Evolutionary conservation across 345 rosid genomes (phyloP).

Genomic region (Eucalyptus decipiens): DNA sequence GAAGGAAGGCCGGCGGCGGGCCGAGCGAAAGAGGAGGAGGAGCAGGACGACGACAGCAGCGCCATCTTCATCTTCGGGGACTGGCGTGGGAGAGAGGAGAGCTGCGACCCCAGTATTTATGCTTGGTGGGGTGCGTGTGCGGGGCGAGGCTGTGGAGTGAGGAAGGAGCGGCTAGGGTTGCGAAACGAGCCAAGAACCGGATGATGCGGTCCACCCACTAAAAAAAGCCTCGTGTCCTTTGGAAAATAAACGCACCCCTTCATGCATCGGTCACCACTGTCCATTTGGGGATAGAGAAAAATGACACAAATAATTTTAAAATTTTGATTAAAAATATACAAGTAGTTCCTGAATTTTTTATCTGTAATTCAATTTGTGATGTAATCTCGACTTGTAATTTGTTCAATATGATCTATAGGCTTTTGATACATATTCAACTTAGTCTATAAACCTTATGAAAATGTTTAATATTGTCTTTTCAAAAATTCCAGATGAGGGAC

Average conservation of each 20-base stretch:
- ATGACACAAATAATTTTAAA: fast-evolving
- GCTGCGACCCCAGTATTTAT: neutral
- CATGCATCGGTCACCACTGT: neutral
- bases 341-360: fast-evolving
- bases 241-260: neutral
- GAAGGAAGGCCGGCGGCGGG: no score
- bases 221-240: neutral
- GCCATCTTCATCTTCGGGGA: neutral
- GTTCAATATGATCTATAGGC: fast-evolving
- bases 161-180: neutral
- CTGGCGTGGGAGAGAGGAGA: fast-evolving
- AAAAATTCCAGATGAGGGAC: fast-evolving
- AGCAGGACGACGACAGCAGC: neutral
- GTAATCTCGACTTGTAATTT: fast-evolving
- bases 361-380: fast-evolving
- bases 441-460: fast-evolving
- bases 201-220: neutral
- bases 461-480: no score
- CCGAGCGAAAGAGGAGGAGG: no score
- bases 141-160: neutral
- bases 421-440: no score
- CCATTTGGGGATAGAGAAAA: fast-evolving
- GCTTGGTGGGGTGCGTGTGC: neutral
- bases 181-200: neutral
- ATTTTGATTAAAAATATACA: fast-evolving